Percentiles rank a stretch among this genome's conserved stretches.
These are phyloP conservation scores for Fraxinus platypoda DNA, from an alignment of 305 asterid genomes.

Conservation along the genomic window DNA sequence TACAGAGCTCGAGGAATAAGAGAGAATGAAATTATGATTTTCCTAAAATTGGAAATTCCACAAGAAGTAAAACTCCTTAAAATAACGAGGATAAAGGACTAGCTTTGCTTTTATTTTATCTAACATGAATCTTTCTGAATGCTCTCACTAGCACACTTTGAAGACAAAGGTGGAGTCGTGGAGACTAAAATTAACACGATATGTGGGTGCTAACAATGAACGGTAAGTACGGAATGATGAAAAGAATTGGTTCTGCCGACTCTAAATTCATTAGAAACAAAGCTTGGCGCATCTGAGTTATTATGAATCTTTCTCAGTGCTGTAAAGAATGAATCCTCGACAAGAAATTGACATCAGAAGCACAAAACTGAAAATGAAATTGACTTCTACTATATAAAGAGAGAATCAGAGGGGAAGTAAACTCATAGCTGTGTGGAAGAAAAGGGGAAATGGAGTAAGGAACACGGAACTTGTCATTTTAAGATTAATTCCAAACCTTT, in stretches of 20 bases:
- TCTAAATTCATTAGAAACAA: neutral
- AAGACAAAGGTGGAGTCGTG: neutral
- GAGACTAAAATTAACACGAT: neutral
- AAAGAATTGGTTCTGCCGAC: neutral
- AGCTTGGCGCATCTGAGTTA: neutral
- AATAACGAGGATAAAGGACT: conserved; percentile 27
- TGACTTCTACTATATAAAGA: conserved; percentile 1
- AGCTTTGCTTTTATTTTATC: conserved; percentile 27
- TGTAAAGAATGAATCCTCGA: conserved; percentile 49
- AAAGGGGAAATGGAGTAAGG: conserved; percentile 32
- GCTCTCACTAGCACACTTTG: neutral
- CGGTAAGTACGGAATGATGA: neutral
- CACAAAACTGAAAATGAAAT: conserved; percentile 23
- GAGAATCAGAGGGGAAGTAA: conserved; percentile 3
- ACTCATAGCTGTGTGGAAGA: conserved; percentile 29
- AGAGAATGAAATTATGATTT: conserved; percentile 2
- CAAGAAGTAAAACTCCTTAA: conserved; percentile 21
- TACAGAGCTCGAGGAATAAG: conserved; percentile 20
- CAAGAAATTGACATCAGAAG: conserved; percentile 46
- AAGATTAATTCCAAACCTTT: conserved; percentile 30
- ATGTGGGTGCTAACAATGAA: neutral
- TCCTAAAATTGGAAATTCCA: conserved; percentile 25
- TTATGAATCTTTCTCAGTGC: conserved; percentile 27
- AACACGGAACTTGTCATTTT: conserved; percentile 60
- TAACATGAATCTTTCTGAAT: conserved; percentile 32